These are phyloP conservation scores for Lecanicillium sp. DNA, from an alignment of 2,329 filamentous ascomycete genomes.

Conservation along the genomic window DNA sequence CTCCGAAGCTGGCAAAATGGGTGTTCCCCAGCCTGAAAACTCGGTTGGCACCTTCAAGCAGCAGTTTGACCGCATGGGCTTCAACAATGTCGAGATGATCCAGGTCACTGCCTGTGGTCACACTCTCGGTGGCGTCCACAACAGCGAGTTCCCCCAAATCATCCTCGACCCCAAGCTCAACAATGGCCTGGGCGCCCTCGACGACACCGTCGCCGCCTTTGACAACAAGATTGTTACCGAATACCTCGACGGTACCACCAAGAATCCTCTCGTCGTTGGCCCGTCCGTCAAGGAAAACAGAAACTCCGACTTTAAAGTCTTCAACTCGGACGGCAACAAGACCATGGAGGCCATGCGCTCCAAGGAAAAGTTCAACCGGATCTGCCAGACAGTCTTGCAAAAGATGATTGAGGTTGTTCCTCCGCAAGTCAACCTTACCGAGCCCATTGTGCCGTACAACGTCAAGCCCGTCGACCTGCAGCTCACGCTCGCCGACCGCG, in stretches of 20 bases:
- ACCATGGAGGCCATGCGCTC: conserved; percentile 46
- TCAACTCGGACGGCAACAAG: conserved; percentile 47
- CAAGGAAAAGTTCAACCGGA: conserved; percentile 36
- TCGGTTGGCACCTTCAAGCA: conserved; percentile 43
- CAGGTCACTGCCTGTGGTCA: conserved; percentile 56
- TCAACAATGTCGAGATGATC: conserved; percentile 52
- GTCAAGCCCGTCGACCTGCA: conserved; percentile 55
- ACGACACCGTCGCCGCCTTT: conserved; percentile 42
- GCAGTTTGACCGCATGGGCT: conserved; percentile 54
- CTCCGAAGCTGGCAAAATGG: conserved; percentile 36
- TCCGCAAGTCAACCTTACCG: conserved; percentile 41
- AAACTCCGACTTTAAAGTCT: conserved; percentile 52
- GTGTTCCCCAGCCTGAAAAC: conserved; percentile 54
- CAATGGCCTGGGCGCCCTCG: conserved; percentile 41
- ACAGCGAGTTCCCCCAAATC: conserved; percentile 46
- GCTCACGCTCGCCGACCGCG: conserved; percentile 45
- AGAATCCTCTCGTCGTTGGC: conserved; percentile 50
- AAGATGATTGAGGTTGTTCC: conserved; percentile 59
- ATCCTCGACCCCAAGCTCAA: conserved; percentile 37
- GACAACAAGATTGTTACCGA: conserved; percentile 54
- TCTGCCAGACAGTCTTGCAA: conserved; percentile 47
- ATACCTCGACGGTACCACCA: conserved; percentile 48
- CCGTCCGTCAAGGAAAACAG: conserved; percentile 37
- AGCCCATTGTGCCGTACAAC: conserved; percentile 48
- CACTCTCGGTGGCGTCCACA: conserved; percentile 54